Evolutionary conservation across 768 basidiomycete genomes (phyloP), one percentile per base, ranked within the genome.

Genomic region (Pleurotus sapidus): DNA sequence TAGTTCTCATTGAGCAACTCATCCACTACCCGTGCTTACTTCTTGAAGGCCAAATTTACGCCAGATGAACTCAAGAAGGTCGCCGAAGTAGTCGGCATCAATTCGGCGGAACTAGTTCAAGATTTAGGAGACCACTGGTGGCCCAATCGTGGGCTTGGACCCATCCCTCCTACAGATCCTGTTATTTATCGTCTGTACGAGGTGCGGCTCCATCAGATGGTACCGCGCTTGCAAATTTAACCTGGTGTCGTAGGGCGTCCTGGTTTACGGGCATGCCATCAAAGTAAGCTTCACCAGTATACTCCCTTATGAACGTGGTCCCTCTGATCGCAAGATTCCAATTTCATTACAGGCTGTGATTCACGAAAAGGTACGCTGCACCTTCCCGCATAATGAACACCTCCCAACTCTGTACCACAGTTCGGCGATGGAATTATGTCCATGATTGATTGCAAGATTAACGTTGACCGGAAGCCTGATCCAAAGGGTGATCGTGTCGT

Each of bases 391-490:
- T 24, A 1, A 37, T 43, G 24, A 37, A 57, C 2, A 46, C n/a
- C 24, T 17, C 47, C 15, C 17, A 27, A 9, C 9, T 57, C 48
- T 45, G 24, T 61, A 5, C 20, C 57, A 2, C 61, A 89, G 88
- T 92, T 91, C 60, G 91, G 91, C 4, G 91, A 93, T 64, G 90
- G 91, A 4, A 92, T 93, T 59, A 91, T 92, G 89, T 89, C 87
- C 17, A 89, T 92, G 88, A 91, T 92, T 57, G 90, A 93, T 68
- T 92, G 90, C 70, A 85, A 82, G 62, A 78, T 92, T 59, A 77
- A 76, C 47, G 75, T 92, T 46, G 75, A 82, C 59, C 83, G 77
- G 72, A 91, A 92, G 68, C 76, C 79, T 14, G 83, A 91, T 63
- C 88, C 89, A 14, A 89, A 87, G 64, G 90, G 90, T 37, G 89